These are phyloP conservation scores for Symbiodinium natans DNA, from an alignment of 73 alveolate genomes.

Conservation along the genomic window DNA sequence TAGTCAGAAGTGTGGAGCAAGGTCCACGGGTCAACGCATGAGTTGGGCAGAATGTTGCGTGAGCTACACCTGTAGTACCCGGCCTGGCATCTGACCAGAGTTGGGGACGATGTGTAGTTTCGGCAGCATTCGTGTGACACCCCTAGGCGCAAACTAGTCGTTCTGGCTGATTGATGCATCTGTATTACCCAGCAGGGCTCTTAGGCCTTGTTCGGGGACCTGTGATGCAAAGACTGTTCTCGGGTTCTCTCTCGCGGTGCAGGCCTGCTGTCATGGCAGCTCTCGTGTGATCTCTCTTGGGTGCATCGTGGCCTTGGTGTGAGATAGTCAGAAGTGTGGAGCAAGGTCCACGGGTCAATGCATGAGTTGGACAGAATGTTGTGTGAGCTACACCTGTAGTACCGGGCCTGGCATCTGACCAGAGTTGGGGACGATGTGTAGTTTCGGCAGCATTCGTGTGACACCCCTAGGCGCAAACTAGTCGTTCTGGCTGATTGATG, in stretches of 20 bases:
- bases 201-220: not conserved
- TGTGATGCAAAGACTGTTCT: not conserved
- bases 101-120: too few relatives aligned
- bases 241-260: not conserved
- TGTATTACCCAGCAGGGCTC: not conserved
- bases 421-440: not conserved
- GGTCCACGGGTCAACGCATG: not conserved
- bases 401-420: not conserved
- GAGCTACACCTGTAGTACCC: not conserved
- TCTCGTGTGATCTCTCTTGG: not conserved
- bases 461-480: too few relatives aligned
- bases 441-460: too few relatives aligned
- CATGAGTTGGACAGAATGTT: not conserved
- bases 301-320: not conserved
- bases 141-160: too few relatives aligned
- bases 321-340: not conserved
- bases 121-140: too few relatives aligned
- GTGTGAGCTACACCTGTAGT: not conserved
- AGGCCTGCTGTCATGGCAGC: not conserved
- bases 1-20: not conserved
- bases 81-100: not conserved
- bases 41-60: not conserved
- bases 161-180: too few relatives aligned
- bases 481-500: too few relatives aligned
- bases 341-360: not conserved